phyloP scores from a whole-genome alignment of 1,139 yeast genomes.

The Debaryomyces singareniensis region DNA sequence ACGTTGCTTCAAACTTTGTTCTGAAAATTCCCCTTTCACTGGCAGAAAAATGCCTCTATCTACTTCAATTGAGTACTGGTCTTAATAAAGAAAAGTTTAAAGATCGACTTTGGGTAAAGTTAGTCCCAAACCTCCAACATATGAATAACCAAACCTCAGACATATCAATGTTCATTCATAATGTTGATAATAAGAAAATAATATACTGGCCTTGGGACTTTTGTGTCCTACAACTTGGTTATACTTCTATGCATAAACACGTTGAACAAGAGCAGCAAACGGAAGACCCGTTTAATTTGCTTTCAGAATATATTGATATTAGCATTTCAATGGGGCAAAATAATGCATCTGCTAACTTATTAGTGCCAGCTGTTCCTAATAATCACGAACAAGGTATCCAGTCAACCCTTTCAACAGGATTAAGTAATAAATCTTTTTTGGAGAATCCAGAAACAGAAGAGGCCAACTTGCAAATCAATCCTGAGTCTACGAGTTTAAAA shows the following conservation, averaged over 20 bases:
- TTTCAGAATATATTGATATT: constrained; percentile 33
- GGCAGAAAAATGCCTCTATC: constrained; percentile 38
- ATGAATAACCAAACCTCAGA: constrained; percentile 62
- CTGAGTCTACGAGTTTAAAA: not conserved
- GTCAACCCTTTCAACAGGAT: not conserved
- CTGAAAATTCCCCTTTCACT: constrained; percentile 43
- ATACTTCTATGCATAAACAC: constrained; percentile 17
- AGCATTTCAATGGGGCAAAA: constrained; percentile 16
- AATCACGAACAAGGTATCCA: not conserved
- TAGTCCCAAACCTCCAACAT: constrained; percentile 62
- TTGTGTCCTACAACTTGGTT: constrained; percentile 52
- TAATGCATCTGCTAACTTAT: constrained; percentile 6
- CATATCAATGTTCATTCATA: constrained; percentile 49
- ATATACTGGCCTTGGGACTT: constrained; percentile 69
- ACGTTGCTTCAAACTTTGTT: constrained; percentile 36
- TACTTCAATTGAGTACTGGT: constrained; percentile 51
- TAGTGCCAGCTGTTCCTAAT: constrained; percentile 1
- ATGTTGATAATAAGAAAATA: constrained; percentile 48
- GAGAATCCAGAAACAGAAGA: not conserved
- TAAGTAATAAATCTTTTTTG: not conserved
- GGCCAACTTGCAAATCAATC: not conserved
- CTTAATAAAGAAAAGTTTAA: constrained; percentile 20
- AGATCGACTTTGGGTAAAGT: constrained; percentile 48
- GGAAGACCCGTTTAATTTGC: constrained; percentile 26
- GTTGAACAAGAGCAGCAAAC: constrained; percentile 7